Conservation (phyloP, 257 asterid genomes). For the Jasminum sambac region DNA sequence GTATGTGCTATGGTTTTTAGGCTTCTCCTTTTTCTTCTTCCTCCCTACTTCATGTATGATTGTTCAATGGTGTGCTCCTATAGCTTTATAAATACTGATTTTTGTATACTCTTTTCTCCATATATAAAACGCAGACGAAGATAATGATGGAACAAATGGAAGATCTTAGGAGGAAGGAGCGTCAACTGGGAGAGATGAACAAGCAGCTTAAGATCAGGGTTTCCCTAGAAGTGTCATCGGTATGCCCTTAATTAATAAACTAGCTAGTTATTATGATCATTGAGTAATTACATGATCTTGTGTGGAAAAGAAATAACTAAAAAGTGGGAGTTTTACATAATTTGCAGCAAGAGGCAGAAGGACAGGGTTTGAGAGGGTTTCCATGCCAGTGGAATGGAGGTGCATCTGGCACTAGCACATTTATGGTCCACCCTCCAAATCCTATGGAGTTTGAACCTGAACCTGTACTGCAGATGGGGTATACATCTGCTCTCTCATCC, state of each 20-base stretch:
- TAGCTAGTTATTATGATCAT: no score
- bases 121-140: slow-evolving; percentile 53
- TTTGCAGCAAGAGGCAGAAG: slow-evolving; percentile 68
- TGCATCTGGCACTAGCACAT: slow-evolving; percentile 40
- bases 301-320: background rate
- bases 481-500: slow-evolving; percentile 3
- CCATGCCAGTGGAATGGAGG: slow-evolving; percentile 53
- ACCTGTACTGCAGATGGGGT: slow-evolving; percentile 78
- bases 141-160: slow-evolving; percentile 85
- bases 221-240: slow-evolving; percentile 73
- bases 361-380: slow-evolving; percentile 40
- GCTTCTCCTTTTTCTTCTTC: background rate
- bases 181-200: slow-evolving; percentile 87
- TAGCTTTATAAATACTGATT: background rate
- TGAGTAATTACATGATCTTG: background rate
- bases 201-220: slow-evolving; percentile 79
- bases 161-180: slow-evolving; percentile 88
- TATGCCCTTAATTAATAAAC: slow-evolving; percentile 26
- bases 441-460: slow-evolving; percentile 54
- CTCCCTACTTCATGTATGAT: background rate
- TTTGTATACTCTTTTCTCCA: background rate
- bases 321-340: background rate
- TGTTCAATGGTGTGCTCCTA: background rate
- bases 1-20: background rate
- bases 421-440: slow-evolving; percentile 45